Conservation (phyloP, 768 basidiomycete species). For the Mycena pura region DNA sequence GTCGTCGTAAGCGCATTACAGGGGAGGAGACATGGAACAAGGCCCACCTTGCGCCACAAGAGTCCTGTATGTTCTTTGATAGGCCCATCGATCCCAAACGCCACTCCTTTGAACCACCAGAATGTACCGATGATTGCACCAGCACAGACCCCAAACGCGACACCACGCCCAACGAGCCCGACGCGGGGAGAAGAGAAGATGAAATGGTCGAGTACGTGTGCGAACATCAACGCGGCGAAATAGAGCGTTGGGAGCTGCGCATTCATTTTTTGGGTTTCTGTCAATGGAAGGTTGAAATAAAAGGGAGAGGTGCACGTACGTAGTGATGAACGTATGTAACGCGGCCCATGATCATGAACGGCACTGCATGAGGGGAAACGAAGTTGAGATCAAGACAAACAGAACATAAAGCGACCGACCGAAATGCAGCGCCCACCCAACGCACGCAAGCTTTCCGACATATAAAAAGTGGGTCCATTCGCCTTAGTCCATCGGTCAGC, state of each 20-base stretch:
- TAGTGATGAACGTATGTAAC: constrained; percentile 96
- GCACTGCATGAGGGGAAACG: constrained; percentile 61
- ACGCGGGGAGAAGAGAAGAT: constrained; percentile 80
- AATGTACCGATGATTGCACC: constrained; percentile 72
- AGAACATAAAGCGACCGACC: constrained; percentile 47
- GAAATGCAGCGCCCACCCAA: constrained; percentile 93
- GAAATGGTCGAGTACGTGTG: constrained; percentile 91
- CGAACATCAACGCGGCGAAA: constrained; percentile 92
- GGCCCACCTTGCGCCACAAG: constrained; percentile 70
- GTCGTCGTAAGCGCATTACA: not conserved
- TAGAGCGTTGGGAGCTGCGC: constrained; percentile 89
- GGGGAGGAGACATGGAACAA: not conserved
- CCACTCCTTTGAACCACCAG: constrained; percentile 93
- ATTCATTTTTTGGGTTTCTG: not conserved
- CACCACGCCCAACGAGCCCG: constrained; percentile 66
- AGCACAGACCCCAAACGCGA: constrained; percentile 72
- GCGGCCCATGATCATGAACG: constrained; percentile 98
- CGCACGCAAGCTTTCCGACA: constrained; percentile 87
- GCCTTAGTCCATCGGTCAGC: constrained; percentile 44
- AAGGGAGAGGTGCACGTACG: not conserved
- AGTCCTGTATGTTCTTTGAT: constrained; percentile 81
- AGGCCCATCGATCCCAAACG: constrained; percentile 91
- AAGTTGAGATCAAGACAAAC: not conserved
- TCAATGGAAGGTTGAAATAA: not conserved
- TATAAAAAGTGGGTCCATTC: constrained; percentile 95